phyloP scores from a whole-genome alignment of 2,329 filamentous ascomycete genomes.

The Plectosphaerella sp. region DNA sequence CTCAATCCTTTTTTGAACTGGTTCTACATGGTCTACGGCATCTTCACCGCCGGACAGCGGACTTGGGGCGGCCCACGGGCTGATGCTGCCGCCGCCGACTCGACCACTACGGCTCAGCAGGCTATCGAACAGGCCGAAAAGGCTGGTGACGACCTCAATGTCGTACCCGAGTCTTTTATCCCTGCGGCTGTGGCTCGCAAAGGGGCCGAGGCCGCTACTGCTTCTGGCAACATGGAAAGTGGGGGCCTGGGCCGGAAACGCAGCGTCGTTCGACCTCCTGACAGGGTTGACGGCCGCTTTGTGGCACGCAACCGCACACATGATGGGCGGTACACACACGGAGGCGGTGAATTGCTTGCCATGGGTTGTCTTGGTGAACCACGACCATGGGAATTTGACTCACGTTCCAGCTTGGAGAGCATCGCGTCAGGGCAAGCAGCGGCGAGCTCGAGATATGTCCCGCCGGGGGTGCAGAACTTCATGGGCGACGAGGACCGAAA shows the following conservation, averaged over 20 bases:
- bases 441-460: constrained; percentile 59
- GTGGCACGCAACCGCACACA: constrained; percentile 63
- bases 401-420: constrained; percentile 64
- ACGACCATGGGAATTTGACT: constrained; percentile 9
- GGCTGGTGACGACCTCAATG: constrained; percentile 81
- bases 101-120: constrained; percentile 70
- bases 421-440: constrained; percentile 52
- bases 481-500: constrained; percentile 74
- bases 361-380: constrained; percentile 63
- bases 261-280: constrained; percentile 67
- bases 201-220: constrained; percentile 19
- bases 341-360: constrained; percentile 21
- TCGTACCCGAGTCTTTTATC: constrained; percentile 82
- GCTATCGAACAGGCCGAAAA: constrained; percentile 79
- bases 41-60: constrained; percentile 88
- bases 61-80: constrained; percentile 95
- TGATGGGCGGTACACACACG: constrained; percentile 65
- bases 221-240: constrained; percentile 3
- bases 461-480: constrained; percentile 67
- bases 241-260: constrained; percentile 39
- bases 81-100: constrained; percentile 78
- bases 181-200: constrained; percentile 48
- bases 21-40: constrained; percentile 96
- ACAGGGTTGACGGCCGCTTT: constrained; percentile 74
- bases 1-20: constrained; percentile 97